A percentile compares a stretch with the other conserved stretches of the same genome.
phyloP scores from a whole-genome alignment of 2,329 filamentous ascomycete species.

The Claviceps fusiformis region DNA sequence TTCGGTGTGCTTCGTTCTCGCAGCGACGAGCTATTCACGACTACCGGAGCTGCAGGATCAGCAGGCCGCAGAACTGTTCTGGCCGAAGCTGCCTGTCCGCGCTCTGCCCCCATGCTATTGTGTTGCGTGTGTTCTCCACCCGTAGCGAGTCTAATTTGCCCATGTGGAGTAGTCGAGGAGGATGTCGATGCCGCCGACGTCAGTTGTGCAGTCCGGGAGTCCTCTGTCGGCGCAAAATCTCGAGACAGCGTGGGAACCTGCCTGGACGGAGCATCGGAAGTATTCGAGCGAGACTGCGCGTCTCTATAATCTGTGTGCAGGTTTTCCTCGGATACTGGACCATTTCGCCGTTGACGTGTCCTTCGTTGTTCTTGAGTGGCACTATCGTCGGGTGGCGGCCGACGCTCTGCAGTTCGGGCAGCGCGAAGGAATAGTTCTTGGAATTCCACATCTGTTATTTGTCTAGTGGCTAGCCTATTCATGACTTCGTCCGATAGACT shows the following conservation, averaged over 20 bases:
- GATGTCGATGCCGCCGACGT: background rate
- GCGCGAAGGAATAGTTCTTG: conserved; percentile 8
- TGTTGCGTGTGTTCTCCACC: background rate
- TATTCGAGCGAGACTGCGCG: background rate
- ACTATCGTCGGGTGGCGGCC: conserved; percentile 16
- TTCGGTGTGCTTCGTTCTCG: conserved; percentile 1
- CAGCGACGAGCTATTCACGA: conserved; percentile 2
- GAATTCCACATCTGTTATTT: conserved; percentile 8
- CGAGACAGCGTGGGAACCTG: background rate
- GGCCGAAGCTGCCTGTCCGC: background rate
- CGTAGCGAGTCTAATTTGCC: background rate
- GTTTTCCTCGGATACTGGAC: background rate
- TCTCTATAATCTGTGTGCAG: background rate
- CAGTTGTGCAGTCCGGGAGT: background rate
- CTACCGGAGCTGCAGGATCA: background rate
- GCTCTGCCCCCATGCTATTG: background rate
- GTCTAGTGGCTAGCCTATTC: conserved; percentile 7
- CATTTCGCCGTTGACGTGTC: conserved; percentile 15
- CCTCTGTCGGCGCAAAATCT: background rate
- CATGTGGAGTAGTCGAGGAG: background rate
- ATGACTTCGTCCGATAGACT: conserved; percentile 11
- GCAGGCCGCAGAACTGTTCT: background rate
- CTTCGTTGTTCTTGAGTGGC: conserved; percentile 15
- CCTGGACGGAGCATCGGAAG: background rate
- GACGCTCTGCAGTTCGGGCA: conserved; percentile 10